Evolutionary conservation across 129 eudicot species (phyloP).

Genomic region (Smallanthus sonchifolius): DNA sequence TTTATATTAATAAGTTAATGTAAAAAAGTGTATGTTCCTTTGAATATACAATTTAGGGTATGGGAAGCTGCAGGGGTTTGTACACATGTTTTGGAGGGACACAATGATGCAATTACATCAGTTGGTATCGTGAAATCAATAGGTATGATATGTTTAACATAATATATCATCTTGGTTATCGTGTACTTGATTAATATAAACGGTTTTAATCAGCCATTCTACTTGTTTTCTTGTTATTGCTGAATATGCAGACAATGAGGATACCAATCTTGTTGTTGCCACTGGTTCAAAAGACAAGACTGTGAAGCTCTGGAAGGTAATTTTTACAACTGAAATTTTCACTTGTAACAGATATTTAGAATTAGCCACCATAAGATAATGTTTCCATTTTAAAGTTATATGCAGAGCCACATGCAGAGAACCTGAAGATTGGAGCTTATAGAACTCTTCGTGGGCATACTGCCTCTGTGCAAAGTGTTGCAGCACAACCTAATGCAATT

Average conservation of each 20-base stretch:
- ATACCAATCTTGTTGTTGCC: conserved; percentile 47
- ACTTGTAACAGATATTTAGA: neutral
- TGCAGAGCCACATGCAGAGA: conserved; percentile 43
- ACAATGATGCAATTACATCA: conserved; percentile 72
- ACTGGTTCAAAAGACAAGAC: conserved; percentile 88
- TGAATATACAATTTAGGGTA: conserved; percentile 40
- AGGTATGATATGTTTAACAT: conserved; percentile 33
- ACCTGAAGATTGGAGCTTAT: conserved; percentile 51
- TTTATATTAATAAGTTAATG: neutral
- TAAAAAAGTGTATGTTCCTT: neutral
- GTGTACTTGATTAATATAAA: neutral
- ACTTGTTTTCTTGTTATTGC: neutral
- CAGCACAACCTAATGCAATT: conserved; percentile 64
- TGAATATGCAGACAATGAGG: conserved; percentile 31
- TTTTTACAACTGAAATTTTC: neutral
- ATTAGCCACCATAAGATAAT: neutral
- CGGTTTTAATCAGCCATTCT: neutral
- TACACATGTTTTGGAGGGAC: conserved; percentile 85
- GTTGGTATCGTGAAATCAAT: conserved; percentile 49
- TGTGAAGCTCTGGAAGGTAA: conserved; percentile 77
- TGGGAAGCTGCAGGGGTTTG: conserved; percentile 80
- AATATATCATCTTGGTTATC: conserved; percentile 5
- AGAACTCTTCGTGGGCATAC: conserved; percentile 77
- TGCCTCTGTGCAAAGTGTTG: conserved; percentile 76
- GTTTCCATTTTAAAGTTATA: conserved; percentile 41